Conservation (phyloP, 1,139 yeast genomes). For the Taphrina communis region DNA sequence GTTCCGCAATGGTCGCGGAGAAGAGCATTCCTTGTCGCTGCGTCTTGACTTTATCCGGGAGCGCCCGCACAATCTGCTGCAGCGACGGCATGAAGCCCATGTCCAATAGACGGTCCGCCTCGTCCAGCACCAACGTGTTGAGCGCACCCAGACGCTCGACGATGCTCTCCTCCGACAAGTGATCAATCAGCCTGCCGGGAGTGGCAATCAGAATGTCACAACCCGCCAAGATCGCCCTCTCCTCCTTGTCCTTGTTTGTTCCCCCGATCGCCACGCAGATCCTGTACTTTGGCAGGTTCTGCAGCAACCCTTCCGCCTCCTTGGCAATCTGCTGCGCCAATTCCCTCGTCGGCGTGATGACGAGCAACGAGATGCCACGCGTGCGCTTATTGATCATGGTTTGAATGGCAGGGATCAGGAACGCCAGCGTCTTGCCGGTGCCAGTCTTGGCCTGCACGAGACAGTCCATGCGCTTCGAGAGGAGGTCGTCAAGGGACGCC, state of each 20-base stretch:
- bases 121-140: conserved; percentile 92
- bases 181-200: conserved; percentile 96
- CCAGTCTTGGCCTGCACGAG: conserved; percentile 98
- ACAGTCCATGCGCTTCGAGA: conserved; percentile 94
- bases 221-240: conserved; percentile 80
- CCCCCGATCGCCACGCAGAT: conserved; percentile 98
- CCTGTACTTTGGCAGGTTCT: conserved; percentile 71
- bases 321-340: conserved; percentile 96
- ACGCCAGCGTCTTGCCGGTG: conserved; percentile 95
- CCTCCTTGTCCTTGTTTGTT: conserved; percentile 92
- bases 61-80: conserved; percentile 90
- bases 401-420: conserved; percentile 92
- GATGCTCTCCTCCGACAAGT: conserved; percentile 84
- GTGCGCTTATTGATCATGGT: conserved; percentile 89
- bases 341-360: conserved; percentile 88
- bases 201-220: conserved; percentile 93
- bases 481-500: conserved; percentile 88
- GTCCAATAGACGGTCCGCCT: conserved; percentile 86
- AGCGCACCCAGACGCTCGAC: conserved; percentile 94
- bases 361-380: conserved; percentile 71
- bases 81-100: conserved; percentile 98
- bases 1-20: conserved; percentile 99
- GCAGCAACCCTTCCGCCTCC: conserved; percentile 92
- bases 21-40: conserved; percentile 96
- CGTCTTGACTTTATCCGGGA: conserved; percentile 77